These are phyloP conservation scores for Agaricales sp. DNA, from an alignment of 1,284 basidiomycete genomes.

Conservation along the genomic window DNA sequence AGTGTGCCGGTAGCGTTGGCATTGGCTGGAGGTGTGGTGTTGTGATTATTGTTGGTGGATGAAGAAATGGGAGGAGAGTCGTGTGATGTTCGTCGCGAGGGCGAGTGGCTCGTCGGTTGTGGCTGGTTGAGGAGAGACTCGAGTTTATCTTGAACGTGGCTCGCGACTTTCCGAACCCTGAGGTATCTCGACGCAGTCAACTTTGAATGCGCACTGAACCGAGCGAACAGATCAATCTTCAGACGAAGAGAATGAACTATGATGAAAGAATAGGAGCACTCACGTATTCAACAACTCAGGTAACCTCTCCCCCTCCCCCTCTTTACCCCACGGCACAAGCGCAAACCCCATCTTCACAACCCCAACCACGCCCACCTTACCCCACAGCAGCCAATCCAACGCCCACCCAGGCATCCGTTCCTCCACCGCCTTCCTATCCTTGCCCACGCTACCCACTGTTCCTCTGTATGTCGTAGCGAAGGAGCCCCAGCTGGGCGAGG, in stretches of 20 bases:
- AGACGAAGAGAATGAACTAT: conserved; percentile 10
- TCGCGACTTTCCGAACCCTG: conserved; percentile 74
- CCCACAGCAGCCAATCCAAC: conserved; percentile 74
- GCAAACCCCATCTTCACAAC: conserved; percentile 81
- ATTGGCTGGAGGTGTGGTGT: conserved; percentile 6
- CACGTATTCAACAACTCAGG: conserved; percentile 73
- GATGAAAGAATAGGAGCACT: conserved; percentile 17
- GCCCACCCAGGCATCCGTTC: conserved; percentile 82
- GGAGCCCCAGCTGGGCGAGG: conserved; percentile 75
- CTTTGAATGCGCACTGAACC: conserved; percentile 71
- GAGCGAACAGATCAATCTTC: too few species aligned
- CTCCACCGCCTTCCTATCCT: conserved; percentile 65
- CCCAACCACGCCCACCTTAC: conserved; percentile 36
- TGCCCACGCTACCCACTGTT: conserved; percentile 27
- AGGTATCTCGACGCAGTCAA: conserved; percentile 83
- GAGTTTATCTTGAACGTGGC: conserved; percentile 86
- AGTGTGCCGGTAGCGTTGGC: conserved; percentile 13
- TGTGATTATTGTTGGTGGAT: conserved; percentile 33
- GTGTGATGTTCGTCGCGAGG: not conserved
- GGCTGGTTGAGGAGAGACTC: conserved; percentile 31
- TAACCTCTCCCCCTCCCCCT: conserved; percentile 47
- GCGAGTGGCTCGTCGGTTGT: not conserved
- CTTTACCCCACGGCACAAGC: conserved; percentile 62
- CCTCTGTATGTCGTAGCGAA: conserved; percentile 44
- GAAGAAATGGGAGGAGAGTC: conserved; percentile 24